phyloP scores from a whole-genome alignment of 176 grass and related monocot species.

The Oryza nivara region DNA sequence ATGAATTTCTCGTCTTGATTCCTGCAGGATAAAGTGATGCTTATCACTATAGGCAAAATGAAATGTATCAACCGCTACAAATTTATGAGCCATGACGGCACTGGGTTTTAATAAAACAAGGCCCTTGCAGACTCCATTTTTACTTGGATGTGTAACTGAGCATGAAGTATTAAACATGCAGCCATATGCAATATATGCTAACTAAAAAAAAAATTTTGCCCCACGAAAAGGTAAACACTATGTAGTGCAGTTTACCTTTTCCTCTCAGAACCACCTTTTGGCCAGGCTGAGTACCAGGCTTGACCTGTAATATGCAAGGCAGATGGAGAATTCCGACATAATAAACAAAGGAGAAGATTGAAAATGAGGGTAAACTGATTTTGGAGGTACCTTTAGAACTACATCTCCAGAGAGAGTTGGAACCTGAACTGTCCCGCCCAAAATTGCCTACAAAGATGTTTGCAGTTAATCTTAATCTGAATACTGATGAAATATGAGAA shows the following conservation, averaged over 20 bases:
- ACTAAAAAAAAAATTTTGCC: conserved; percentile 3
- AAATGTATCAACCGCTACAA: conserved; percentile 1
- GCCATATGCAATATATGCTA: background rate
- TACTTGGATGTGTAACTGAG: background rate
- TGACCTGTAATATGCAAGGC: conserved; percentile 58
- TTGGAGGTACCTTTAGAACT: conserved; percentile 77
- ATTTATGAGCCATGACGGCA: background rate
- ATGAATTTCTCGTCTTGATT: conserved; percentile 73
- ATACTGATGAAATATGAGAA: background rate
- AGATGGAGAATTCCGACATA: background rate
- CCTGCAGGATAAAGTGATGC: conserved; percentile 45
- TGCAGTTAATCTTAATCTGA: conserved; percentile 11
- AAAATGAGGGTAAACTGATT: background rate
- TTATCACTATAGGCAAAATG: conserved; percentile 13
- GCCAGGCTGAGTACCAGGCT: conserved; percentile 90
- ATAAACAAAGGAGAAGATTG: conserved; percentile 2
- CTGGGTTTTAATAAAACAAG: background rate
- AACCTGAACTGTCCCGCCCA: conserved; percentile 94
- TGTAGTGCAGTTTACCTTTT: conserved; percentile 66
- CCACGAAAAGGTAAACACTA: background rate
- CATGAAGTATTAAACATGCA: background rate
- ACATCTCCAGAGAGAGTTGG: conserved; percentile 94
- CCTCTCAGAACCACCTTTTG: conserved; percentile 98
- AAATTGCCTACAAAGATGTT: conserved; percentile 65
- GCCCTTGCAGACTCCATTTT: no score